Evolutionary conservation across 768 basidiomycete genomes (phyloP).

Genomic region (Atractiella rhizophila): DNA sequence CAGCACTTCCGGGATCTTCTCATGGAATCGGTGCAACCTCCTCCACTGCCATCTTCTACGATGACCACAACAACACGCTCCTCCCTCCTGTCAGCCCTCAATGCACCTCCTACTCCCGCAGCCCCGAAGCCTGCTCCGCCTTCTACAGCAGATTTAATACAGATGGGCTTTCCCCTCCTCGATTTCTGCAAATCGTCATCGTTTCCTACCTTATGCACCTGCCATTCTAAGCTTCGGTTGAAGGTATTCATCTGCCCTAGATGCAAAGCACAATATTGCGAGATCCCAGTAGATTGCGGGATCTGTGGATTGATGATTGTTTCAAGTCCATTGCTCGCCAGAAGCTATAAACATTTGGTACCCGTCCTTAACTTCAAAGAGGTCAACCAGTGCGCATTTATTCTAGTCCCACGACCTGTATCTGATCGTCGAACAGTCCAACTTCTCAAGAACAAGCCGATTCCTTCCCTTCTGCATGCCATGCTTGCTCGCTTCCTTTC

Average conservation of each 20-base stretch:
- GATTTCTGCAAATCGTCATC: constrained; percentile 48
- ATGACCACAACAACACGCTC: background rate
- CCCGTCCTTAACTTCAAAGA: constrained; percentile 62
- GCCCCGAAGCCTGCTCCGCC: constrained; percentile 22
- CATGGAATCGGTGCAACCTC: constrained; percentile 86
- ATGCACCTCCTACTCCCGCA: constrained; percentile 33
- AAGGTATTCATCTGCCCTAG: constrained; percentile 88
- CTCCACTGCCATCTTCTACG: constrained; percentile 33
- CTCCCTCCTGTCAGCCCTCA: constrained; percentile 3
- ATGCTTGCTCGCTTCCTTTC: constrained; percentile 55
- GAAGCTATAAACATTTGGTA: constrained; percentile 86
- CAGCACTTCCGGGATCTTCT: constrained; percentile 86
- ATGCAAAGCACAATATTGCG: constrained; percentile 78
- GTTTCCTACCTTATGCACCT: constrained; percentile 63
- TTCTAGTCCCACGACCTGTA: background rate
- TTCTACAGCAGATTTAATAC: constrained; percentile 71
- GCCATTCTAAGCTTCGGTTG: constrained; percentile 74
- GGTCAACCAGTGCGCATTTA: constrained; percentile 29
- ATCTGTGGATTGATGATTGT: constrained; percentile 95
- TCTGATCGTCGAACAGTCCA: background rate
- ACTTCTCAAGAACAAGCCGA: background rate
- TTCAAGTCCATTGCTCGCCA: constrained; percentile 81
- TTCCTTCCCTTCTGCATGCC: constrained; percentile 28
- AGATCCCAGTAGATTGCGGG: constrained; percentile 93
- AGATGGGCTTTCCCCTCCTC: constrained; percentile 96